phyloP scores from a whole-genome alignment of 805 yeast species.

The Brettanomyces sp. region DNA sequence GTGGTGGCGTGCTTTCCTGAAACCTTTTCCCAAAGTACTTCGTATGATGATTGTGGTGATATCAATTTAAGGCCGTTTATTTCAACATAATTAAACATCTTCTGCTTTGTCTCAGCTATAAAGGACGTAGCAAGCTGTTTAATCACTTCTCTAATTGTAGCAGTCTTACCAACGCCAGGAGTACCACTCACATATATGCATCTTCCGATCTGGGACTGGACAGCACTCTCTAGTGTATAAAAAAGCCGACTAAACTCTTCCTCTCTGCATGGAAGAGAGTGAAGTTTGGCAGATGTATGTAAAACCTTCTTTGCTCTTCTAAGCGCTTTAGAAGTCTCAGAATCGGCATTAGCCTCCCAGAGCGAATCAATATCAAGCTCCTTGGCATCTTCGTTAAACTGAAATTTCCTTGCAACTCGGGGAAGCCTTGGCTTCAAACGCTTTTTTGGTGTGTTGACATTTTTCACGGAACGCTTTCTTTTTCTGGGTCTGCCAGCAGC shows the following conservation, averaged over 20 bases:
- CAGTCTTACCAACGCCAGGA: constrained; percentile 97
- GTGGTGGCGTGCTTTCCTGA: constrained; percentile 51
- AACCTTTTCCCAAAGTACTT: constrained; percentile 69
- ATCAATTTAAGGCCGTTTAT: constrained; percentile 84
- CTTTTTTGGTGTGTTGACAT: not conserved
- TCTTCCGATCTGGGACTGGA: constrained; percentile 63
- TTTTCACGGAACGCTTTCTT: not conserved
- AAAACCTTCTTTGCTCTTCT: constrained; percentile 31
- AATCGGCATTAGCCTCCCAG: constrained; percentile 1
- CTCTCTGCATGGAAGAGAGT: constrained; percentile 76
- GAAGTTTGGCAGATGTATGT: constrained; percentile 31
- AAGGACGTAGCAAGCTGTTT: constrained; percentile 41
- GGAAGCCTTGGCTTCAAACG: constrained; percentile 6
- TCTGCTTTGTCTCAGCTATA: constrained; percentile 11
- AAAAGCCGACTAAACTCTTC: constrained; percentile 68
- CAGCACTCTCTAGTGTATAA: constrained; percentile 59
- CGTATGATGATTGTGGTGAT: constrained; percentile 75
- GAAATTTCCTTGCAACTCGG: constrained; percentile 2
- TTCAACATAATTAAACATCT: constrained; percentile 64
- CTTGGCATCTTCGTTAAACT: constrained; percentile 8
- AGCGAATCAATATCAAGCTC: constrained; percentile 5
- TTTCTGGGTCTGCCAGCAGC: constrained; percentile 1
- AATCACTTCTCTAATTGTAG: constrained; percentile 82
- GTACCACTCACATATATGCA: constrained; percentile 92
- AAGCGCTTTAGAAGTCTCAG: constrained; percentile 15